Percentiles rank a stretch among this genome's conserved stretches.
Evolutionary conservation across 768 basidiomycete genomes (phyloP).

Genomic region (Porphyrellus cyaneotinctus): DNA sequence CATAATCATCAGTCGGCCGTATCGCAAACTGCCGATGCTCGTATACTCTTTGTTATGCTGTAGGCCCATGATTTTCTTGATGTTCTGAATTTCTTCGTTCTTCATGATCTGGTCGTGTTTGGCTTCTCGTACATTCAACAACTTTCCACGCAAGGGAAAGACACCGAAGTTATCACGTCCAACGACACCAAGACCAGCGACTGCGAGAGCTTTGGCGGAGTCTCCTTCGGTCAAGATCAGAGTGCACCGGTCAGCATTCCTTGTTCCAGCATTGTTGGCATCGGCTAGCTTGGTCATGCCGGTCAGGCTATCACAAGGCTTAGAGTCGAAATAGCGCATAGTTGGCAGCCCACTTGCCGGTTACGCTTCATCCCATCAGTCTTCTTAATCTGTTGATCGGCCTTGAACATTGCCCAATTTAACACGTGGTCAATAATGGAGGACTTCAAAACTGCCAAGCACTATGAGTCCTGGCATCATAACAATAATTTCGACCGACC

Average conservation of each 20-base stretch:
- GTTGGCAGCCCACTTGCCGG: constrained; percentile 45
- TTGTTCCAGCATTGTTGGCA: constrained; percentile 95
- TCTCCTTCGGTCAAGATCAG: constrained; percentile 98
- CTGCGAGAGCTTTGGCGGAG: constrained; percentile 94
- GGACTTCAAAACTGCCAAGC: constrained; percentile 70
- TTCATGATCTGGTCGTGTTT: constrained; percentile 96
- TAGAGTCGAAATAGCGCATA: not conserved
- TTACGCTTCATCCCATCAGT: constrained; percentile 90
- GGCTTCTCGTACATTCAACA: constrained; percentile 96
- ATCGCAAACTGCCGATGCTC: constrained; percentile 65
- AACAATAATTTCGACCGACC: constrained; percentile 43
- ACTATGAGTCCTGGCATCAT: constrained; percentile 1
- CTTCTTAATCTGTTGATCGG: constrained; percentile 93
- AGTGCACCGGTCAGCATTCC: constrained; percentile 76
- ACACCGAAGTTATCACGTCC: constrained; percentile 97
- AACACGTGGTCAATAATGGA: constrained; percentile 88
- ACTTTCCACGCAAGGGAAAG: constrained; percentile 94
- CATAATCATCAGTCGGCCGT: constrained; percentile 98
- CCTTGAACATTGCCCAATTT: constrained; percentile 96
- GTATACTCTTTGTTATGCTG: constrained; percentile 91
- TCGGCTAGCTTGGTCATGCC: constrained; percentile 93
- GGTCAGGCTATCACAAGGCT: constrained; percentile 53
- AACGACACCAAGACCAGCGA: constrained; percentile 91
- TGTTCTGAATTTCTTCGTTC: constrained; percentile 94
- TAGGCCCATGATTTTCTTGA: constrained; percentile 97